Evolutionary conservation across 305 asterid genomes (phyloP).

Genomic region (Fraxinus floribunda): DNA sequence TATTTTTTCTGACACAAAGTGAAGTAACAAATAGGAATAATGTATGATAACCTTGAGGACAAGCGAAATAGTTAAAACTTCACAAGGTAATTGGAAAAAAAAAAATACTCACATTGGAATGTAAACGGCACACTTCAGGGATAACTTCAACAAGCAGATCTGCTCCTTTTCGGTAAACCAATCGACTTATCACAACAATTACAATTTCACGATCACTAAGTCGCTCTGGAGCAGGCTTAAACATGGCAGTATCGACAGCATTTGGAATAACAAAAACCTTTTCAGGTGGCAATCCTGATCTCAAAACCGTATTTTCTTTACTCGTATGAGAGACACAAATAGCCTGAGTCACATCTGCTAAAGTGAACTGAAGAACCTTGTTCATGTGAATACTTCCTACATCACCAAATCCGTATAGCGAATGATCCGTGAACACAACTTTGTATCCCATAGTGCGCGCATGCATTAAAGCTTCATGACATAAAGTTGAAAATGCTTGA

Average conservation of each 20-base stretch:
- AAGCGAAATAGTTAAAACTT: background rate
- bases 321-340: constrained; percentile 98
- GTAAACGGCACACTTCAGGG: constrained; percentile 82
- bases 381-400: constrained; percentile 97
- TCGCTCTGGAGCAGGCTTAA: constrained; percentile 75
- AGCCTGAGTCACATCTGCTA: constrained; percentile 94
- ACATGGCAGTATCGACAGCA: constrained; percentile 97
- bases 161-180: constrained; percentile 94
- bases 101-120: constrained; percentile 68
- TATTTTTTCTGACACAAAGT: background rate
- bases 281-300: constrained; percentile 95
- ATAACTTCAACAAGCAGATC: constrained; percentile 96
- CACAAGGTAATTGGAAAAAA: background rate
- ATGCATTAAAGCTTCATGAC: constrained; percentile 95
- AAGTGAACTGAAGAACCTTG: constrained; percentile 90
- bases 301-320: constrained; percentile 86
- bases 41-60: background rate
- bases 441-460: constrained; percentile 96
- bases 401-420: constrained; percentile 96
- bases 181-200: constrained; percentile 86
- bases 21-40: background rate
- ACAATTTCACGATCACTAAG: constrained; percentile 62
- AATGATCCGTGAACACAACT: constrained; percentile 97
- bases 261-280: constrained; percentile 92
- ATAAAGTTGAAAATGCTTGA: constrained; percentile 93